Evolutionary conservation across 257 asterid genomes (phyloP).

Genomic region (Penstemon barbatus): DNA sequence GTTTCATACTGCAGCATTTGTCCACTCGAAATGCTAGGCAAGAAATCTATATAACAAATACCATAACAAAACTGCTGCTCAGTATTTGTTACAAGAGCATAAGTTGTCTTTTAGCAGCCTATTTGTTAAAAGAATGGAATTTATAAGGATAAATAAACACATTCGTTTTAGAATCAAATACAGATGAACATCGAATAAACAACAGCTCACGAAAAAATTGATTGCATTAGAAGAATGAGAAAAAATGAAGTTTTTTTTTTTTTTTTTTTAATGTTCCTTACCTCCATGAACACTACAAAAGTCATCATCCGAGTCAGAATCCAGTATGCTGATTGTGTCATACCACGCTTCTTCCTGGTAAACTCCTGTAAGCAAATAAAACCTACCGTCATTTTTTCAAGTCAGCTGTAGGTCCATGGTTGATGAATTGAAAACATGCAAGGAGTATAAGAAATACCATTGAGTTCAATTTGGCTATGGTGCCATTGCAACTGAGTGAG

Average conservation of each 20-base stretch:
- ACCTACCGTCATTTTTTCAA: conserved; percentile 5
- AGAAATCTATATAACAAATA: conserved; percentile 43
- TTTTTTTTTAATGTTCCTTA: conserved; percentile 32
- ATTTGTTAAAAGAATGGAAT: neutral
- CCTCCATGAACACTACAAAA: conserved; percentile 88
- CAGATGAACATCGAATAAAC: neutral
- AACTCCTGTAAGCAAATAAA: conserved; percentile 46
- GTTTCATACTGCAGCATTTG: conserved; percentile 72
- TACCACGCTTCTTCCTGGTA: conserved; percentile 85
- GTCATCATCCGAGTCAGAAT: conserved; percentile 88
- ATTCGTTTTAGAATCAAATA: neutral
- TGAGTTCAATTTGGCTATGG: conserved; percentile 67
- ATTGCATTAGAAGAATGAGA: neutral
- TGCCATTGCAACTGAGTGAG: conserved; percentile 79
- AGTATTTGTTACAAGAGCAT: conserved; percentile 3
- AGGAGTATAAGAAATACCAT: conserved; percentile 41
- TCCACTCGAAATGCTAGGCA: conserved; percentile 56
- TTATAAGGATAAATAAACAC: neutral
- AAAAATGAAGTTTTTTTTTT: neutral
- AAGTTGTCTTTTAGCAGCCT: neutral
- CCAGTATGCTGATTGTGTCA: conserved; percentile 78
- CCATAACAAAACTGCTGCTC: neutral
- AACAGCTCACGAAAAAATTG: neutral
- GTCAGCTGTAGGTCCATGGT: neutral
- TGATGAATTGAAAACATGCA: neutral